These are phyloP conservation scores for Paralagenidium karlingii DNA, from an alignment of 352 stramenopile species.

Conservation along the genomic window DNA sequence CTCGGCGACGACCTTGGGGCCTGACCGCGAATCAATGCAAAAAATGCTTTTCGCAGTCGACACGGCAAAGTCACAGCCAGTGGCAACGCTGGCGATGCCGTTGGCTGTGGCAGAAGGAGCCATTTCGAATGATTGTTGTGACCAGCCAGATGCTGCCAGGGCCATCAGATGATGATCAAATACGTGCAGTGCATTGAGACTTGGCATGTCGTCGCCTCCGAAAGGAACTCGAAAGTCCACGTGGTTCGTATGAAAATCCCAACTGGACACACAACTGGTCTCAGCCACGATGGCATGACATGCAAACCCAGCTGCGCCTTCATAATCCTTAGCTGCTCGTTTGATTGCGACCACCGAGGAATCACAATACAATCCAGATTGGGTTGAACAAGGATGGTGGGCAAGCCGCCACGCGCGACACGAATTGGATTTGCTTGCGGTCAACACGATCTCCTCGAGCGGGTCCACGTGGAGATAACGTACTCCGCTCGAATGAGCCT, in stretches of 20 bases:
- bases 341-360: constrained; percentile 12
- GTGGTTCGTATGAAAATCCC: constrained; percentile 58
- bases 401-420: constrained; percentile 57
- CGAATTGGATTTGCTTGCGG: constrained; percentile 60
- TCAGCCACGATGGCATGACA: constrained; percentile 28
- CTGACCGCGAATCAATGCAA: constrained; percentile 28
- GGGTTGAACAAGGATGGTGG: constrained; percentile 19
- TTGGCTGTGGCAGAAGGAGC: constrained; percentile 3
- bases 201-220: constrained; percentile 22
- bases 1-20: constrained; percentile 37
- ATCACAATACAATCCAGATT: constrained; percentile 12
- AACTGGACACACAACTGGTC: constrained; percentile 34
- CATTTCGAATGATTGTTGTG: no score
- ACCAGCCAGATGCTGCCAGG: no score
- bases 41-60: constrained; percentile 27
- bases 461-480: constrained; percentile 35
- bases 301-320: no score
- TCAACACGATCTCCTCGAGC: constrained; percentile 48
- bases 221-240: constrained; percentile 41
- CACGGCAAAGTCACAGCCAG: constrained; percentile 43
- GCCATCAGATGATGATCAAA: no score
- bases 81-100: no score
- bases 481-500: constrained; percentile 50
- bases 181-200: no score
- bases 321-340: constrained; percentile 13